Conservation (phyloP, 129 eudicot genomes). For the sunflower (Helianthus annuus) region DNA sequence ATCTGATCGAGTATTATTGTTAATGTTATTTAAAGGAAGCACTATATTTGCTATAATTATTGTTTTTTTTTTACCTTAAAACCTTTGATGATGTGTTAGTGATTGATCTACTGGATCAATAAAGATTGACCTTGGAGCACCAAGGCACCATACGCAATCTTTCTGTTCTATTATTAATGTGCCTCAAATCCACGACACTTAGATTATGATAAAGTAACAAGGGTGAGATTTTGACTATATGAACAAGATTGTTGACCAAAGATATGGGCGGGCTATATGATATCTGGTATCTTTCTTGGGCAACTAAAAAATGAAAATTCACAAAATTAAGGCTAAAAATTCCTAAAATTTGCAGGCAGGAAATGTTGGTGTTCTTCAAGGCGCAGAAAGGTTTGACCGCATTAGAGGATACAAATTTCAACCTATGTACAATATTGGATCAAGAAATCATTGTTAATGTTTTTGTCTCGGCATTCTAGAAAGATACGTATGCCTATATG, state of each 20-base stretch:
- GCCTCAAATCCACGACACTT: neutral
- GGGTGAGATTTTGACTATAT: neutral
- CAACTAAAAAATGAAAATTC: neutral
- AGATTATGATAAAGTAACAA: neutral
- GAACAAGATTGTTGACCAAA: conserved; percentile 1
- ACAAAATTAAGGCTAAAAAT: neutral
- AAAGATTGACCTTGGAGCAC: neutral
- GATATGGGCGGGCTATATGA: too few species aligned
- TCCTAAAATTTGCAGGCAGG: conserved; percentile 63
- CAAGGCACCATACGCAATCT: conserved; percentile 1
- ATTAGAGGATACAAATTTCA: too few species aligned
- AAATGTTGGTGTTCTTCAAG: conserved; percentile 75
- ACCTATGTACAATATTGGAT: too few species aligned
- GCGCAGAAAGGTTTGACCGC: conserved; percentile 92
- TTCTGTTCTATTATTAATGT: neutral
- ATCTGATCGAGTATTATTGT: too few species aligned
- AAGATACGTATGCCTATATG: too few species aligned
- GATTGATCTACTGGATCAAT: neutral
- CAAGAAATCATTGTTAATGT: too few species aligned
- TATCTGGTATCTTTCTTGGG: neutral
- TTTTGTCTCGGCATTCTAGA: conserved; percentile 8
- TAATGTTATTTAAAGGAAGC: too few species aligned
- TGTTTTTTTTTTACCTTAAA: too few species aligned
- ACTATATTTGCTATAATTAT: too few species aligned
- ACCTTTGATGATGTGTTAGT: too few species aligned